A percentile compares a stretch with the other conserved stretches of the same genome.
Evolutionary conservation across 495 filamentous ascomycete species (phyloP).

Genomic region (Durotheca rogersii): DNA sequence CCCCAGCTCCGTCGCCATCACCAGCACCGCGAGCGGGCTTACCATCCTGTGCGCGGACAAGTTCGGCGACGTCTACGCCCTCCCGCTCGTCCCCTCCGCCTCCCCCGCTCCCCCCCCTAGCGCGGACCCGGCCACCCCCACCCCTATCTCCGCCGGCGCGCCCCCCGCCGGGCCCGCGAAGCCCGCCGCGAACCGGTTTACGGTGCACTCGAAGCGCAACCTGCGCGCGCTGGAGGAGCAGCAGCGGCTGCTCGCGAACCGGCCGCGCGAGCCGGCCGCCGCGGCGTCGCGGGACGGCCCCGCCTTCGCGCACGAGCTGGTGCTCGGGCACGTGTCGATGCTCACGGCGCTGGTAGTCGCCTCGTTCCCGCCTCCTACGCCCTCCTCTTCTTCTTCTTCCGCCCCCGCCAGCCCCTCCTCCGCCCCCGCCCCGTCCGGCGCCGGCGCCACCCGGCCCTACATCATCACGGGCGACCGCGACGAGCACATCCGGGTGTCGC

Average conservation of each 20-base stretch:
- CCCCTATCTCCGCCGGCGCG: slow-evolving; percentile 6
- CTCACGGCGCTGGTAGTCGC: slow-evolving; percentile 70
- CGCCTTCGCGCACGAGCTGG: slow-evolving; percentile 67
- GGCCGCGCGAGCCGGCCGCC: slow-evolving; percentile 31
- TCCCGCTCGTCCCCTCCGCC: slow-evolving; percentile 67
- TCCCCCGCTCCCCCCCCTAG: slow-evolving; percentile 7
- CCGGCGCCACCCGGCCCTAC: slow-evolving; percentile 53
- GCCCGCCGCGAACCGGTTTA: slow-evolving; percentile 67
- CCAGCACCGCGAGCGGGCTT: slow-evolving; percentile 53
- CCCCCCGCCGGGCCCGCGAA: slow-evolving; percentile 16
- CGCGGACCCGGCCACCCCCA: slow-evolving; percentile 5
- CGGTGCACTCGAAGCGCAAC: slow-evolving; percentile 84
- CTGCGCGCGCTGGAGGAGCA: slow-evolving; percentile 73
- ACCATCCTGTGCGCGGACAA: slow-evolving; percentile 86
- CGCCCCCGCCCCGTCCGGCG: no score
- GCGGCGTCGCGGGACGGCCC: slow-evolving; percentile 43
- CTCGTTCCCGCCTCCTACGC: slow-evolving; percentile 1
- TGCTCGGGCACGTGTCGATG: slow-evolving; percentile 93
- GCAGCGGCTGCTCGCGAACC: slow-evolving; percentile 49
- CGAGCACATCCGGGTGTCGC: slow-evolving; percentile 92
- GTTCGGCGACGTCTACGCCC: slow-evolving; percentile 89
- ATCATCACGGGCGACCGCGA: slow-evolving; percentile 91
- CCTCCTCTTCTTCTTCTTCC: no score
- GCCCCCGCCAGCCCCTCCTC: no score
- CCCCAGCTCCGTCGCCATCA: slow-evolving; percentile 70